A percentile compares a stretch with the other conserved stretches of the same genome.
phyloP scores from a whole-genome alignment of 1,284 basidiomycete genomes.

The Pterulicium gracile region DNA sequence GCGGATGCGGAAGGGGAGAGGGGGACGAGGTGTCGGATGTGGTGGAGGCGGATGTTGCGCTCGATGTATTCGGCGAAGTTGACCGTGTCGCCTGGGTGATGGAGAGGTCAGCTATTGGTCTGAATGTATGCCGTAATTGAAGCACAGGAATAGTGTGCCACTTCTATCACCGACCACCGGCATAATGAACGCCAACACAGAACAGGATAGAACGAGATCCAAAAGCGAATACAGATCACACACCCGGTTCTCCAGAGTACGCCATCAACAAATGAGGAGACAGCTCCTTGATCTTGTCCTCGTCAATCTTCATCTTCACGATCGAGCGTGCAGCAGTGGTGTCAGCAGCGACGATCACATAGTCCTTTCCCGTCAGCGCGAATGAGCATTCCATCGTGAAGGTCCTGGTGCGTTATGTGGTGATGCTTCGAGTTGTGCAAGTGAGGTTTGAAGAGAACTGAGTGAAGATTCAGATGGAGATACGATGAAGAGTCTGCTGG shows the following conservation, averaged over 20 bases:
- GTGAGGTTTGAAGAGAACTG: too few species aligned
- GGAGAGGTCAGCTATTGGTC: neutral
- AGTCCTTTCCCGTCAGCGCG: constrained; percentile 78
- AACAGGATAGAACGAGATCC: constrained; percentile 2
- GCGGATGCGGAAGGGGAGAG: constrained; percentile 87
- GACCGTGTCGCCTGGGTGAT: constrained; percentile 75
- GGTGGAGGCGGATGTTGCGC: constrained; percentile 91
- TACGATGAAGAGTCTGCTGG: too few species aligned
- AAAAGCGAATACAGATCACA: constrained; percentile 14
- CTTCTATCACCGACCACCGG: too few species aligned
- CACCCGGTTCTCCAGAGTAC: constrained; percentile 88
- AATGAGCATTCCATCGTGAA: constrained; percentile 74
- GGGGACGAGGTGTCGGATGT: constrained; percentile 87
- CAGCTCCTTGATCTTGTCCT: constrained; percentile 94
- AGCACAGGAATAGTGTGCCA: too few species aligned
- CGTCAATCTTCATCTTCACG: constrained; percentile 95
- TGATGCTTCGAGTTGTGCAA: too few species aligned
- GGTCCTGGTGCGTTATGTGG: too few species aligned
- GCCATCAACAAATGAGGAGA: constrained; percentile 93
- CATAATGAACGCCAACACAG: constrained; percentile 2
- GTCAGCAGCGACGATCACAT: constrained; percentile 86
- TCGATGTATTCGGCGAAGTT: constrained; percentile 97
- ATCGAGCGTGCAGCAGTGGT: constrained; percentile 85
- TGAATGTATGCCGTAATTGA: neutral
- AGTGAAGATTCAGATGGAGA: too few species aligned